Evolutionary conservation across 2,329 filamentous ascomycete genomes (phyloP), one percentile per base, ranked within the genome.

Genomic region (Penicillium sp.): DNA sequence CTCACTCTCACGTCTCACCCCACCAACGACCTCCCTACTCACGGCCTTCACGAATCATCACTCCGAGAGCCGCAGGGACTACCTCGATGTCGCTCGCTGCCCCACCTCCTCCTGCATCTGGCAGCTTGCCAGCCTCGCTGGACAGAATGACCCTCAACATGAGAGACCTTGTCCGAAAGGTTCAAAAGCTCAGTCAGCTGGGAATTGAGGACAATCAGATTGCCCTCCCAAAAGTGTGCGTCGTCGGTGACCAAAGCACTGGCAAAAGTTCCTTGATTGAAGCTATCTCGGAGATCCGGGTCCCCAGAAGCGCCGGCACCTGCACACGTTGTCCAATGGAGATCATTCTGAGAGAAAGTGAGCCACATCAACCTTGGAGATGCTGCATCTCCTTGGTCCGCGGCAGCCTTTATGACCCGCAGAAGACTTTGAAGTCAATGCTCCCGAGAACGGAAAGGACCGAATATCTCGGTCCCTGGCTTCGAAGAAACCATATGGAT

Each of bases 281-380:
- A 13, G 87, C 84, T 0, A 83, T 90, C 57, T 76, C 47, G 0
- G 89, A 87, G 4, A 87, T 95, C 24, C 86, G 87, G 21, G 84
- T 93, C 0, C 91, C 91, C 0, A 82, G 88, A 1, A 85, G 83
- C 42, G 83, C 84, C 4, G 89, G 88, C 0, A 90, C 88, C 0
- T 96, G 92, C 67, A 96, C 92, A 0, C 78, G 89, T 0, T 96
- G 90, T 56, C 91, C 91, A 0, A 82, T 96, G 0, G 89, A 92
- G 54, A 95, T 96, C 50, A 87, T 89, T 0, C 81, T 91, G 0
- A 87, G 83, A 0, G 76, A 81, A 1, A 80, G 84, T 1, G 76
- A 79, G 0, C 59, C 70, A 0, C 65, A 63, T 0, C 64, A 74
- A 1, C 29, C 55, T 0, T 95, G 90, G 87, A 84, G 79, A 0